These are phyloP conservation scores for Monilinia aucupariae DNA, from an alignment of 2,329 filamentous ascomycete genomes.

Conservation along the genomic window DNA sequence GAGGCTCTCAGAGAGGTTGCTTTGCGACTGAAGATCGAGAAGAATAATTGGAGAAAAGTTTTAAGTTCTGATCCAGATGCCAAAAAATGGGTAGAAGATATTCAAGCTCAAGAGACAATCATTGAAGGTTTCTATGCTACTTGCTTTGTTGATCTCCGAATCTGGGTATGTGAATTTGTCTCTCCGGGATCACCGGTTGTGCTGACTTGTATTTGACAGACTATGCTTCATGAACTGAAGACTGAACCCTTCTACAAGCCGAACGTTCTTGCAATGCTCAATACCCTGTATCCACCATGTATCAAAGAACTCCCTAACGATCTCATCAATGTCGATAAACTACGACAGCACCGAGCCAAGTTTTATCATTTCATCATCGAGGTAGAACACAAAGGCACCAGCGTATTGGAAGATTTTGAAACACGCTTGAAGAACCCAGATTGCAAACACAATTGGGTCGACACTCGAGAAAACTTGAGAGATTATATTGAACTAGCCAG, in stretches of 20 bases:
- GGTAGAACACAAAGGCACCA: slow-evolving; percentile 20
- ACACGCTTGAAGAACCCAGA: slow-evolving; percentile 18
- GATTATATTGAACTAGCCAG: slow-evolving; percentile 25
- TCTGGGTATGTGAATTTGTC: slow-evolving; percentile 27
- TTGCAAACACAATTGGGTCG: slow-evolving; percentile 24
- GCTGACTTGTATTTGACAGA: slow-evolving; percentile 21
- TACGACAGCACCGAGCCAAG: slow-evolving; percentile 25
- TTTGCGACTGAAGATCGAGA: slow-evolving; percentile 22
- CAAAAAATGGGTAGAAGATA: slow-evolving; percentile 26
- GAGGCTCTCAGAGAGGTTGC: slow-evolving; percentile 24
- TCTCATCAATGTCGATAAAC: slow-evolving; percentile 18
- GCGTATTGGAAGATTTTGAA: slow-evolving; percentile 22
- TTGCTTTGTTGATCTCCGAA: slow-evolving; percentile 27
- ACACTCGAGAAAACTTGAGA: slow-evolving; percentile 20
- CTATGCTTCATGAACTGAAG: slow-evolving; percentile 28
- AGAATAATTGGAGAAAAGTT: slow-evolving; percentile 26
- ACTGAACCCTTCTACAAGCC: slow-evolving; percentile 23
- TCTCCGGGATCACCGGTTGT: background rate
- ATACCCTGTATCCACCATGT: slow-evolving; percentile 32
- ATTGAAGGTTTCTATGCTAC: slow-evolving; percentile 26
- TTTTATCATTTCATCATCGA: slow-evolving; percentile 27
- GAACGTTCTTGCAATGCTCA: slow-evolving; percentile 31
- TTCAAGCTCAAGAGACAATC: slow-evolving; percentile 24
- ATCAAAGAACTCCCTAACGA: slow-evolving; percentile 26
- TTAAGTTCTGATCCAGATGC: slow-evolving; percentile 23